Conservation (phyloP, 495 filamentous ascomycete genomes). For the Trichoderma orchidacearum region DNA sequence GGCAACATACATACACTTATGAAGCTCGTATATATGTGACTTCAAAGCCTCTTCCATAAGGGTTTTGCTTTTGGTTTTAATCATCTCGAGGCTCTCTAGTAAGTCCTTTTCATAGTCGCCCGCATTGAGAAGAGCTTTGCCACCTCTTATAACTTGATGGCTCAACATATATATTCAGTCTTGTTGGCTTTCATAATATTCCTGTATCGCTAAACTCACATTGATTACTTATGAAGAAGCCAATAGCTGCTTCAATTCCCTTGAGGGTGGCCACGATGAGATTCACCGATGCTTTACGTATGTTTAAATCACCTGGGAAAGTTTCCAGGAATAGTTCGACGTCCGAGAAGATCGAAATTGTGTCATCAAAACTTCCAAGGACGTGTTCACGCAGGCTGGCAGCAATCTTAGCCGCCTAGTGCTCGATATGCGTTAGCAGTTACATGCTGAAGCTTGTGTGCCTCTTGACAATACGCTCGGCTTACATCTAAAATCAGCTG, state of each 20-base stretch:
- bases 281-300: not conserved
- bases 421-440: not conserved
- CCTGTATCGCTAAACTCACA: not conserved
- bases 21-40: not conserved
- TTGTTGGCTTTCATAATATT: not conserved
- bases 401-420: not conserved
- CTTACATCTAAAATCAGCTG: not conserved
- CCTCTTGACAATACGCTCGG: not conserved
- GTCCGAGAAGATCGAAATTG: not conserved
- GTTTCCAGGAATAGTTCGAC: not conserved
- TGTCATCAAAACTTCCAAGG: not conserved
- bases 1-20: not conserved
- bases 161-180: not conserved
- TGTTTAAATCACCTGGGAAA: not conserved
- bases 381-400: not conserved
- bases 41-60: constrained; percentile 1
- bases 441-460: no score
- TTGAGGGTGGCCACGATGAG: not conserved
- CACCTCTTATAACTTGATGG: not conserved
- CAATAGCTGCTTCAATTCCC: not conserved
- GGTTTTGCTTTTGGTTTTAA: not conserved
- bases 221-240: not conserved
- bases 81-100: not conserved
- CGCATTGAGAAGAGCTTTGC: not conserved
- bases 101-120: not conserved